phyloP scores from a whole-genome alignment of 192 early-diverging fungal species.

The Coemansia sp. region DNA sequence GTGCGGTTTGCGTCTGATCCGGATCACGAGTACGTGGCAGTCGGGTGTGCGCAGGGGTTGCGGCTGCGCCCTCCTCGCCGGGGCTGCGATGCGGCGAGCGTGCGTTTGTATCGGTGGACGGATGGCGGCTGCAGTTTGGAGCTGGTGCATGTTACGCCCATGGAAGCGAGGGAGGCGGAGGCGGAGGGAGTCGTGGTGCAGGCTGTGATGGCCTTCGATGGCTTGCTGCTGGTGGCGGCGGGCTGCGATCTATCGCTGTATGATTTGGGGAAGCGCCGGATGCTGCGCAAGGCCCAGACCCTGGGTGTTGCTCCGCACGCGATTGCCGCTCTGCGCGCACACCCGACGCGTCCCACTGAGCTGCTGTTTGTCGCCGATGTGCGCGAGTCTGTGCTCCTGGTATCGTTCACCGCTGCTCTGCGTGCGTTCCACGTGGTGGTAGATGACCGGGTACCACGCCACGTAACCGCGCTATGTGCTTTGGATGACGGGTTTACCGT shows the following conservation, averaged over 20 bases:
- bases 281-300: constrained; percentile 89
- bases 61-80: constrained; percentile 47
- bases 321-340: constrained; percentile 69
- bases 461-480: constrained; percentile 69
- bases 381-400: constrained; percentile 86
- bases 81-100: constrained; percentile 86
- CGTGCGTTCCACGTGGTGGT: constrained; percentile 91
- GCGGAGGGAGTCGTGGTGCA: constrained; percentile 62
- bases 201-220: constrained; percentile 85
- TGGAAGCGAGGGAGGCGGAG: constrained; percentile 67
- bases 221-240: constrained; percentile 84
- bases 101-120: constrained; percentile 76
- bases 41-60: not conserved
- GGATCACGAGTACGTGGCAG: not conserved
- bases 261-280: constrained; percentile 86
- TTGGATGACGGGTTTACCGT: constrained; percentile 95
- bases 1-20: constrained; percentile 61
- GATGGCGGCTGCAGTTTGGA: constrained; percentile 69
- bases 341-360: constrained; percentile 66
- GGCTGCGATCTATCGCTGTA: constrained; percentile 90
- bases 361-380: constrained; percentile 87
- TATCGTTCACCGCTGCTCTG: constrained; percentile 68
- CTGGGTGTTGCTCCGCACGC: constrained; percentile 60
- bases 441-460: constrained; percentile 90
- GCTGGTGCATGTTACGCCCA: constrained; percentile 84